A percentile compares a stretch with the other conserved stretches of the same genome.
Evolutionary conservation across 257 asterid species (phyloP).

Genomic region (Eustoma russellianum): DNA sequence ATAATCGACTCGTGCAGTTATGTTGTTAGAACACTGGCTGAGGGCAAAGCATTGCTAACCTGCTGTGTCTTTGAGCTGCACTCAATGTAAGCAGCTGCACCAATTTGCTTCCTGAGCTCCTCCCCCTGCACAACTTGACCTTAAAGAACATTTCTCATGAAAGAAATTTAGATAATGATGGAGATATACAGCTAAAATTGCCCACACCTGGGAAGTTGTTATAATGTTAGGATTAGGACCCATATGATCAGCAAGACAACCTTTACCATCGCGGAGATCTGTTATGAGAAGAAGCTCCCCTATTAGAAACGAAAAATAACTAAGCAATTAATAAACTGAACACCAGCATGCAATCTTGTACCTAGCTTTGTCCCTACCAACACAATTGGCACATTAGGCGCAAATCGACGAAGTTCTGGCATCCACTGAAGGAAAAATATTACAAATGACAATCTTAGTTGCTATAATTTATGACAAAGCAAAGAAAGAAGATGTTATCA

Average conservation of each 20-base stretch:
- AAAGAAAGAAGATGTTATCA: neutral
- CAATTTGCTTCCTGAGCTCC: conserved; percentile 90
- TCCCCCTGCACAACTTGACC: conserved; percentile 53
- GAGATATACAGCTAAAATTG: neutral
- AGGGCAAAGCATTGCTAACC: conserved; percentile 24
- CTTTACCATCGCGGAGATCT: conserved; percentile 79
- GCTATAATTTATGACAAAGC: neutral
- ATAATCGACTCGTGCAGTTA: no score
- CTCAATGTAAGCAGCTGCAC: conserved; percentile 92
- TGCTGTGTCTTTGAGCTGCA: conserved; percentile 99
- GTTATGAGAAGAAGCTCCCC: neutral
- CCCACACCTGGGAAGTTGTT: conserved; percentile 70
- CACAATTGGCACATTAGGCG: conserved; percentile 88
- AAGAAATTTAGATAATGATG: neutral
- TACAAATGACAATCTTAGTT: neutral
- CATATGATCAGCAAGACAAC: conserved; percentile 64
- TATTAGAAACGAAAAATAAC: neutral
- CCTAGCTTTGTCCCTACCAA: conserved; percentile 94
- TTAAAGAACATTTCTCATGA: neutral
- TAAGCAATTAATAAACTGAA: neutral
- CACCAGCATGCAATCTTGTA: conserved; percentile 15
- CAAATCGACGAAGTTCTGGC: conserved; percentile 98
- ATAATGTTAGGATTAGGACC: conserved; percentile 61
- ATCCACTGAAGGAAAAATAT: conserved; percentile 71
- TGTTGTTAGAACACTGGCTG: neutral